Evolutionary conservation across 805 yeast genomes (phyloP), one percentile per base, ranked within the genome.

Genomic region (Kazachstania psychrophila): DNA sequence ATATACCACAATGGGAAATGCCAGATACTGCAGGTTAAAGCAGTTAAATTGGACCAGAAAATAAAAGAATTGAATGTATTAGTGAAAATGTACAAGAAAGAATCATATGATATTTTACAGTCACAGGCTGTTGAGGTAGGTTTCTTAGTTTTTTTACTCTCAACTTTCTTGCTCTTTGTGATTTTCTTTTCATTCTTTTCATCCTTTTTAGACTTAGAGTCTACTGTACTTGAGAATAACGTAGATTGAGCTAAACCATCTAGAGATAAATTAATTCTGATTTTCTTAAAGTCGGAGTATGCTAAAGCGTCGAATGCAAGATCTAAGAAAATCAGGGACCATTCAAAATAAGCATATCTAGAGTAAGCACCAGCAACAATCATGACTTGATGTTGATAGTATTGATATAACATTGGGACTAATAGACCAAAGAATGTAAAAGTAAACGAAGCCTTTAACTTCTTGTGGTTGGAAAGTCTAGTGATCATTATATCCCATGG

Each of bases 1-100:
- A 92, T 87, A 55, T 82, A 74, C 98, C 98, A 92, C 44, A 92
- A 67, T 9, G 98, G 98, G 69, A 92, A 92, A 64, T 84, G 85
- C 98, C 98, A 92, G 34, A 92, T 77, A 52, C 92, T 77, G 39
- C 92, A 71, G 30, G 86, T 80, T 41, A 92, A 65, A 0, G 95
- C 75, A 3, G 97, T 82, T 29, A 76, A 45, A 16, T 78, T 77
- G 0, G 96, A 70, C 96, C 96, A 92, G 57, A 84, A 85, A 38
- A 85, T 68, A 54, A 75, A 79, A 3, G 89, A 70, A 54, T 88
- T 87, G 51, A 74, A 53, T 12, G 69, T 55, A 50, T 50, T 52
- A 4, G 52, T 45, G 12, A 54, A 31, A 55, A 68, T 35, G 56
- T 70, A 44, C 47, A 65, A 12, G 42, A 51, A 36, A 4, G 57